These are phyloP conservation scores for Microbotryum lychnidis-dioicae DNA, from an alignment of 1,284 basidiomycete genomes.

Conservation along the genomic window DNA sequence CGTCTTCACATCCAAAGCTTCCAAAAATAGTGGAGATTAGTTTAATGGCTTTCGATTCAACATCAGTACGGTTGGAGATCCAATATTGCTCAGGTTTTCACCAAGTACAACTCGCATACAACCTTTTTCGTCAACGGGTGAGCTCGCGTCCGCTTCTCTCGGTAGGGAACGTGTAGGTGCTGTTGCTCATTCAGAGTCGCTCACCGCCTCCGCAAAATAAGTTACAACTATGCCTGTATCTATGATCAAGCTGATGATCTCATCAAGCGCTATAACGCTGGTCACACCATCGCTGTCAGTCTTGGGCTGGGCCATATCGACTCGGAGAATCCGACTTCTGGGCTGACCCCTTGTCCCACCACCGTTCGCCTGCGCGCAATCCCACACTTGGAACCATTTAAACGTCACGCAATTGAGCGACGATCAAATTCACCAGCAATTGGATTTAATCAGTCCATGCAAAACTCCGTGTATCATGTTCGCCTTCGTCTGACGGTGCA, in stretches of 20 bases:
- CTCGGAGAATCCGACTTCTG: slow-evolving; percentile 21
- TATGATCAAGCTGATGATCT: slow-evolving; percentile 34
- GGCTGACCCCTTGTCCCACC: too few relatives aligned
- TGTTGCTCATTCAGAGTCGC: slow-evolving; percentile 9
- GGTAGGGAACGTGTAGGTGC: too few relatives aligned
- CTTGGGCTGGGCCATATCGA: slow-evolving; percentile 20
- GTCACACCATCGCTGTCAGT: slow-evolving; percentile 35
- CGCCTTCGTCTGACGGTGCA: too few relatives aligned
- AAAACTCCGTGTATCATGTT: too few relatives aligned
- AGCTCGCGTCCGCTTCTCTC: too few relatives aligned
- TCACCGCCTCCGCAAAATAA: slow-evolving; percentile 4
- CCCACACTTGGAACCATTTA: slow-evolving; percentile 27
- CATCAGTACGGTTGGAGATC: slow-evolving; percentile 15
- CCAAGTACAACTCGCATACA: slow-evolving; percentile 15
- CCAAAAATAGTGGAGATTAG: too few relatives aligned
- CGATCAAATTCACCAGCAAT: slow-evolving; percentile 27
- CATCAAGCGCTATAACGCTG: slow-evolving; percentile 26
- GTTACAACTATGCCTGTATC: slow-evolving; percentile 36
- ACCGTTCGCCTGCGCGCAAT: slow-evolving; percentile 3
- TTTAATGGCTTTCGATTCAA: too few relatives aligned
- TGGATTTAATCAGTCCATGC: too few relatives aligned
- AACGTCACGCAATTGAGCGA: slow-evolving; percentile 32
- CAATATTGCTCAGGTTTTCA: slow-evolving; percentile 12
- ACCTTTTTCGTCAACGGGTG: slow-evolving; percentile 28
- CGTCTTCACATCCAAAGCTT: too few relatives aligned